phyloP scores from a whole-genome alignment of 1,139 yeast species.

The Candida mesenterica region DNA sequence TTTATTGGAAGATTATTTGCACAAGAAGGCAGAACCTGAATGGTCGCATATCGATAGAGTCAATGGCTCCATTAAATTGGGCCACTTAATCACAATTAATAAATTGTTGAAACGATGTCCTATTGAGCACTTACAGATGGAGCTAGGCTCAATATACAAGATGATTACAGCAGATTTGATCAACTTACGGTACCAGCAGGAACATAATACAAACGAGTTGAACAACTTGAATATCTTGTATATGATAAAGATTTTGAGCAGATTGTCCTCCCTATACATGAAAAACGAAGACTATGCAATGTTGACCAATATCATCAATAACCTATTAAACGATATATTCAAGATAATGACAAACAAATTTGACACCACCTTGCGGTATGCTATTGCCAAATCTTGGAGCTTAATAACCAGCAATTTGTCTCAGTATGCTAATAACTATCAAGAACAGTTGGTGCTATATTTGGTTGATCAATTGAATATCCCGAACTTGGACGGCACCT shows the following conservation, averaged over 20 bases:
- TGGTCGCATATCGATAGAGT: conserved; percentile 18
- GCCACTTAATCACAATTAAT: conserved; percentile 39
- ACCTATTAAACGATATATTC: conserved; percentile 30
- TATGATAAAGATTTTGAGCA: conserved; percentile 35
- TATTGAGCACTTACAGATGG: conserved; percentile 1
- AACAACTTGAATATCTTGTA: conserved; percentile 28
- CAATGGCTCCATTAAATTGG: conserved; percentile 24
- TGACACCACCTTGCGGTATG: conserved; percentile 35
- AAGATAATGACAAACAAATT: conserved; percentile 22
- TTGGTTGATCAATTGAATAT: conserved; percentile 21
- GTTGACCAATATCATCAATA: conserved; percentile 28
- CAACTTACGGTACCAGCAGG: conserved; percentile 9
- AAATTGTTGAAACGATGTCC: conserved; percentile 32
- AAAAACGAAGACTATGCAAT: conserved; percentile 14
- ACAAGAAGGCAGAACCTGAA: conserved; percentile 9
- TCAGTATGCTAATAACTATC: conserved; percentile 31
- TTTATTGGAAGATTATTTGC: conserved; percentile 22
- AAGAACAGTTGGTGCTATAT: conserved; percentile 29
- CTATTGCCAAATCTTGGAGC: conserved; percentile 38
- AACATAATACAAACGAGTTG: conserved; percentile 7
- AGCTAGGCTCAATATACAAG: conserved; percentile 16
- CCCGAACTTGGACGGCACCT: too few species aligned
- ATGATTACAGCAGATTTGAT: conserved; percentile 15
- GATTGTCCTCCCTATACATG: conserved; percentile 24
- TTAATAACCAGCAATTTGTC: conserved; percentile 21